Conservation (phyloP, 2,329 filamentous ascomycete genomes). For the Biscogniauxia sp. region DNA sequence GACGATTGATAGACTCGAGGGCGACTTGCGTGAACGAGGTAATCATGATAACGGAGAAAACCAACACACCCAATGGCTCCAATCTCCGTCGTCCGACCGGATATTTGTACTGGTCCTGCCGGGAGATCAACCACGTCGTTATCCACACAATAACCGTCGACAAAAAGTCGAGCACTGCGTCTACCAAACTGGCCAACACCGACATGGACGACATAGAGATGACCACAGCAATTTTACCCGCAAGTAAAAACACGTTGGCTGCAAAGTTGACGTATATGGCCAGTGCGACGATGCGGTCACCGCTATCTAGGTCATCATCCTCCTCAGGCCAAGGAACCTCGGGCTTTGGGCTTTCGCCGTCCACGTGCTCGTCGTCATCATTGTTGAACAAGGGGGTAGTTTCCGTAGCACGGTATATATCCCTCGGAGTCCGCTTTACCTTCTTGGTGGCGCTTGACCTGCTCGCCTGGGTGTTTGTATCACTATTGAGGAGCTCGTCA, state of each 20-base stretch:
- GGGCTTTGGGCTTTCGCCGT: slow-evolving; percentile 37
- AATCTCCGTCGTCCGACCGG: slow-evolving; percentile 75
- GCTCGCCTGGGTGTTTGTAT: slow-evolving; percentile 8
- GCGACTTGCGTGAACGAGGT: slow-evolving; percentile 79
- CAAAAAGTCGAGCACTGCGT: slow-evolving; percentile 77
- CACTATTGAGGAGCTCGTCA: slow-evolving; percentile 6
- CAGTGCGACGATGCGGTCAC: slow-evolving; percentile 73
- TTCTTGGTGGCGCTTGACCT: slow-evolving; percentile 39
- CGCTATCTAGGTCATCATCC: slow-evolving; percentile 69
- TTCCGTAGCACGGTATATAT: slow-evolving; percentile 77
- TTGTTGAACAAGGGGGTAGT: slow-evolving; percentile 62
- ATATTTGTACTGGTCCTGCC: slow-evolving; percentile 71
- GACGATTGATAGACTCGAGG: slow-evolving; percentile 65
- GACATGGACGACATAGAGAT: slow-evolving; percentile 78
- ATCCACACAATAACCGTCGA: slow-evolving; percentile 79
- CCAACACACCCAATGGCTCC: slow-evolving; percentile 75
- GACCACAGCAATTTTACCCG: slow-evolving; percentile 74
- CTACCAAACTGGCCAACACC: slow-evolving; percentile 75
- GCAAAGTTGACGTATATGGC: slow-evolving; percentile 84
- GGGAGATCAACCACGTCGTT: slow-evolving; percentile 71
- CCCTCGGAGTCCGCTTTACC: slow-evolving; percentile 77
- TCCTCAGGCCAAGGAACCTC: slow-evolving; percentile 69
- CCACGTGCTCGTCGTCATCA: slow-evolving; percentile 45
- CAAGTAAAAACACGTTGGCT: slow-evolving; percentile 73
- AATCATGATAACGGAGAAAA: slow-evolving; percentile 85